Conservation (phyloP, 2,329 filamentous ascomycete species). For the Kalaharituber pfeilii region DNA sequence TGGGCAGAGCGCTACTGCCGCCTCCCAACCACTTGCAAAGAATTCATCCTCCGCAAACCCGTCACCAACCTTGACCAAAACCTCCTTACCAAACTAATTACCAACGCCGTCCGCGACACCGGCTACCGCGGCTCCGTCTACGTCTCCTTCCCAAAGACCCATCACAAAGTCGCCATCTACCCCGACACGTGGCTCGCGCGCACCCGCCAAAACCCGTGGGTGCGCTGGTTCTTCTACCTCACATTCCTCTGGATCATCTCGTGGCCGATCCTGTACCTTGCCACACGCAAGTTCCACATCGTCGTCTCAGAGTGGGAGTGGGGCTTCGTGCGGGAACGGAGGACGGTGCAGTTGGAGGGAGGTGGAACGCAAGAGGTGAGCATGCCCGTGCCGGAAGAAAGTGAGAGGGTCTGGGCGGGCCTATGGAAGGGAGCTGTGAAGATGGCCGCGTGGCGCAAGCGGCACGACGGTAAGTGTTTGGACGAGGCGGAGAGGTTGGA, state of each 20-base stretch:
- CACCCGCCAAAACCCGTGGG: slow-evolving; percentile 47
- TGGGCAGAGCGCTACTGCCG: slow-evolving; percentile 55
- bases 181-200: slow-evolving; percentile 44
- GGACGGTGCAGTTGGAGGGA: neutral
- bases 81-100: slow-evolving; percentile 36
- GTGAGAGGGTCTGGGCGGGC: neutral
- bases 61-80: slow-evolving; percentile 45
- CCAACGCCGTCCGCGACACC: slow-evolving; percentile 42
- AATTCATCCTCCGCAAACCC: slow-evolving; percentile 34
- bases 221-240: slow-evolving; percentile 47
- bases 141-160: slow-evolving; percentile 42
- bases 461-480: neutral
- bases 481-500: neutral
- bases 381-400: neutral
- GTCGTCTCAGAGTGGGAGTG: slow-evolving; percentile 40
- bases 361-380: neutral
- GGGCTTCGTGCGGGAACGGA: neutral
- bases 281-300: slow-evolving; percentile 50
- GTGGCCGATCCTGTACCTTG: slow-evolving; percentile 53
- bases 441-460: neutral
- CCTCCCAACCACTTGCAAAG: slow-evolving; percentile 39
- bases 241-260: slow-evolving; percentile 51
- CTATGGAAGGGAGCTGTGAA: neutral
- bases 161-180: slow-evolving; percentile 44
- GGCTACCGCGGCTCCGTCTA: slow-evolving; percentile 47